Base-by-base conservation (phyloP, 176 grass and related monocot genomes). In the Rhipidocladum racemiflorum region DNA sequence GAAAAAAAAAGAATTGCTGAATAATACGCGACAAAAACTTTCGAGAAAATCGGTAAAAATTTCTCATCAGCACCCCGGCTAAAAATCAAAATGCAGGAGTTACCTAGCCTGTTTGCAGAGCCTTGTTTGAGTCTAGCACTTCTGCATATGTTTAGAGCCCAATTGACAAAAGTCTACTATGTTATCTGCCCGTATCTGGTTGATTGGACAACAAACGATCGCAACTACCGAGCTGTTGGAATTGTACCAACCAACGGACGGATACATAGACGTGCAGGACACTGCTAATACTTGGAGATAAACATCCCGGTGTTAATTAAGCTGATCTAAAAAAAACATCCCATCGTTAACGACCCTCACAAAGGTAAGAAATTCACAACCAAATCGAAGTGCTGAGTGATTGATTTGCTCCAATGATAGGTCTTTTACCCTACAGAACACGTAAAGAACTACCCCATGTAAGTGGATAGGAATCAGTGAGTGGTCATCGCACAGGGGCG, bases 381-480 rank as follows among this genome's bases (percentile, higher is more conserved):
- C 15, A 34, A 39, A 62, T 25, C 11, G 7, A 48, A 83, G 55
- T 27, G 28, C 20, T 9, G 28, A 11, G 53, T 17, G 53, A 15
- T 35, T 8, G 80, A 48, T 61, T 11, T n/a, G 30, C 18, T 21
- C 46, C 68, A 56, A 57, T 66, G 65, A 61, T 18, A 42, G 29
- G 24, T 6, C 15, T 7, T 85, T 64, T 85, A 55, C 43, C 82
- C 70, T 76, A 25, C n/a, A 56, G 12, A 7, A 59, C 77, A 85
- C 87, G 87, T 51, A 76, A 89, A 67, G 55, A 69, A 55, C 53
- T 45, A 36, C 40, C 15, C 32, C 55, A 24, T 11, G 5, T 64
- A 27, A 53, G 70, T 28, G 77, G 76, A 64, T 64, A 70, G 77
- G 83, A 81, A 85, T 81, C 63, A 11, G 62, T 54, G 76, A 76